Base-by-base conservation (phyloP, 805 yeast species). In the Starmerella riodocensis region DNA sequence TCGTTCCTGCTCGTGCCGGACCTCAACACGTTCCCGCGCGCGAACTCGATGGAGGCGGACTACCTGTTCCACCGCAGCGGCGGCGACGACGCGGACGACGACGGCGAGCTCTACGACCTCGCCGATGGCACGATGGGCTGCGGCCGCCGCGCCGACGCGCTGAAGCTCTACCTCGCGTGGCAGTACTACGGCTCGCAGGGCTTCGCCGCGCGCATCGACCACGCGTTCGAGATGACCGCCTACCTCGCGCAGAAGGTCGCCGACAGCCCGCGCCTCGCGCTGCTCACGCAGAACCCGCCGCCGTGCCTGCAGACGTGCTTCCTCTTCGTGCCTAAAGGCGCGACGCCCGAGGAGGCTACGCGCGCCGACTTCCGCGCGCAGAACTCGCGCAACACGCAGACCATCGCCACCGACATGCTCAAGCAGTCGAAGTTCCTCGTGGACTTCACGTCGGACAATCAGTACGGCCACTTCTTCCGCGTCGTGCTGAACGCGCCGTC, bases 91-190 rank as follows among this genome's bases (percentile, higher is more conserved):
- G 71, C 66, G 38, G 64, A 69, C 56, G 78, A 64, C 53, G 94
- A 82, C 50, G n/a, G n/a, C n/a, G 71, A 67, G 38, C 64, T 69
- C 56, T 78, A 64, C 53, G 94, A 82, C 50, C 67, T 82, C 40
- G 94, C 88, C 1, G 88, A 80, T 56, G 93, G 91, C 12, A 83
- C 94, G 2, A 76, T 83, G 86, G 93, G 93, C 7, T 82, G 94
- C 56, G 94, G 94, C 12, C 71, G 94, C 49, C 68, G 94, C 39
- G 74, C 91, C 0, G 94, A 83, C 56, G 71, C 88, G 3, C 62
- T 82, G 56, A 82, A 82, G 59, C 65, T 83, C 52, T 82, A 78
- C 56, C 56, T 83, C 54, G 74, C 80, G 1, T 82, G 94, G 94
- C 63, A 76, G 42, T 83, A 78, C 64, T 83, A 76, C 51, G 94